Conservation (phyloP, 2,329 filamentous ascomycete species). For the Trichoderma lentiforme region DNA sequence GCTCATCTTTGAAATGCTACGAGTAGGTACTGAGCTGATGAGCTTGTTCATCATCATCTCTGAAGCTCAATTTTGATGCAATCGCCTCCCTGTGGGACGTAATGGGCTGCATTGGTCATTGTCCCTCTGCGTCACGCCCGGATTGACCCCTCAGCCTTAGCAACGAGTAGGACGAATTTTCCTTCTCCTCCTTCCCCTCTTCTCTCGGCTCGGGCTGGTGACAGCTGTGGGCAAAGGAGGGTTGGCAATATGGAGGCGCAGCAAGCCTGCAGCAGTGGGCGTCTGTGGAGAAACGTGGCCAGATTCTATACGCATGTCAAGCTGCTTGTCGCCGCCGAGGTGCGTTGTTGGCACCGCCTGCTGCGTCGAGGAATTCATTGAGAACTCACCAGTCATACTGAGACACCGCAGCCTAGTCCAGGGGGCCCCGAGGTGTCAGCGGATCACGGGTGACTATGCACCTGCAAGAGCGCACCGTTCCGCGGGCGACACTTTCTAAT, state of each 20-base stretch:
- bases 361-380: not conserved
- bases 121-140: not conserved
- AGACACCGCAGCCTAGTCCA: constrained; percentile 11
- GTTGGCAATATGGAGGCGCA: constrained; percentile 15
- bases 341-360: not conserved
- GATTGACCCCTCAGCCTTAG: not conserved
- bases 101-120: not conserved
- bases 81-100: not conserved
- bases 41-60: not conserved
- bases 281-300: constrained; percentile 29
- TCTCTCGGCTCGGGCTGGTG: not conserved
- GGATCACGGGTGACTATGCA: constrained; percentile 35
- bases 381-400: not conserved
- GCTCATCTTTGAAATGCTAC: not conserved
- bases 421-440: constrained; percentile 24
- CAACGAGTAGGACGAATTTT: not conserved
- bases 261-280: constrained; percentile 17
- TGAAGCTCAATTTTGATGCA: not conserved
- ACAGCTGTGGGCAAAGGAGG: not conserved
- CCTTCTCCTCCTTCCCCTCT: not conserved
- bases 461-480: constrained; percentile 37
- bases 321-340: not conserved
- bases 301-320: constrained; percentile 26
- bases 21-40: not conserved
- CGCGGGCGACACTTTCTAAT: constrained; percentile 22